Conservation (phyloP, 148 eudicot genomes). For the Chenopodium formosanum region DNA sequence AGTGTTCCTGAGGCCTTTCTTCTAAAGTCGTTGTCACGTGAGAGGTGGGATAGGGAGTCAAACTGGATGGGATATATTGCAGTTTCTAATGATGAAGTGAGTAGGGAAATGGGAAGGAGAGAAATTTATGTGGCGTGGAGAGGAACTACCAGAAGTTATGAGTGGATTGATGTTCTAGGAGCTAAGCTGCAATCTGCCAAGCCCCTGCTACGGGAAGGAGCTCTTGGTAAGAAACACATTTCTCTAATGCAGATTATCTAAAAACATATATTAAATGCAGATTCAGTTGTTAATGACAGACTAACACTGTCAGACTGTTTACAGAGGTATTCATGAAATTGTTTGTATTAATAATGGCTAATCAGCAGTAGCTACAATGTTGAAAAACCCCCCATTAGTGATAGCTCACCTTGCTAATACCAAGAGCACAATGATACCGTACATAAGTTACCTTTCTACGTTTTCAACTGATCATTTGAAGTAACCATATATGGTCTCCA, state of each 20-base stretch:
- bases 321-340: too few relatives aligned
- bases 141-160: slow-evolving; percentile 53
- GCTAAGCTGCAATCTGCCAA: slow-evolving; percentile 41
- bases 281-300: too few relatives aligned
- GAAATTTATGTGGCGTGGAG: slow-evolving; percentile 59
- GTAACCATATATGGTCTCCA: too few relatives aligned
- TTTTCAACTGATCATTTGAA: too few relatives aligned
- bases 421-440: too few relatives aligned
- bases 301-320: too few relatives aligned
- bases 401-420: too few relatives aligned
- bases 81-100: slow-evolving; percentile 38
- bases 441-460: too few relatives aligned
- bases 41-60: slow-evolving; percentile 62
- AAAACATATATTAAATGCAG: too few relatives aligned
- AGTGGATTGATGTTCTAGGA: slow-evolving; percentile 55
- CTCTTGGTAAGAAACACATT: background rate
- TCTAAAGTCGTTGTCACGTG: slow-evolving; percentile 47
- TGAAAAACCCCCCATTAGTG: too few relatives aligned
- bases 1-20: slow-evolving; percentile 42
- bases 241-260: background rate
- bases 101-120: slow-evolving; percentile 36
- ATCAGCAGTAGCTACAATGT: too few relatives aligned
- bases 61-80: slow-evolving; percentile 69
- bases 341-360: too few relatives aligned
- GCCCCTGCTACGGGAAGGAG: slow-evolving; percentile 22